Conservation (phyloP, 2,329 filamentous ascomycete species). For the Ampelomyces quisqualis region DNA sequence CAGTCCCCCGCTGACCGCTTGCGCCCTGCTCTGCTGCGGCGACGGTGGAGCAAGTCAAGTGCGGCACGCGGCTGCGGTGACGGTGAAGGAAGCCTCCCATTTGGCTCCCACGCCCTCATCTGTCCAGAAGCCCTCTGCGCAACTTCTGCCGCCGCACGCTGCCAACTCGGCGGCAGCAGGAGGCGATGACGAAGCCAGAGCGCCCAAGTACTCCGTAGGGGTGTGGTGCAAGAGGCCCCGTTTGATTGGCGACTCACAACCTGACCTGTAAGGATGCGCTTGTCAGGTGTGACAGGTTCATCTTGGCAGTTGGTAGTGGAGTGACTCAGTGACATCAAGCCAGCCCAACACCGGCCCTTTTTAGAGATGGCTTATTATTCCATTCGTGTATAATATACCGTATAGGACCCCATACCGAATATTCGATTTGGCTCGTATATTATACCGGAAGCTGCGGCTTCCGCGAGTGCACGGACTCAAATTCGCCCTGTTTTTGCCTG, state of each 20-base stretch:
- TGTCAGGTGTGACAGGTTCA: conserved; percentile 10
- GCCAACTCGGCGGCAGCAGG: conserved; percentile 24
- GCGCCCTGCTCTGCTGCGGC: not conserved
- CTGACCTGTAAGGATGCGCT: conserved; percentile 13
- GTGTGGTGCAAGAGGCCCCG: conserved; percentile 9
- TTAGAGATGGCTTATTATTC: too few species aligned
- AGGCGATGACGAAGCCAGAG: conserved; percentile 22
- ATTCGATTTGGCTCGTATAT: too few species aligned
- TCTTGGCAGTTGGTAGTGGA: conserved; percentile 4
- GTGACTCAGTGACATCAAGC: too few species aligned
- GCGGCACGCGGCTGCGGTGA: not conserved
- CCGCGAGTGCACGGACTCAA: too few species aligned
- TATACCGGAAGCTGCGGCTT: too few species aligned
- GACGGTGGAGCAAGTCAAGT: too few species aligned
- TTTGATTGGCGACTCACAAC: conserved; percentile 17
- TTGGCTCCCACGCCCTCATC: conserved; percentile 5
- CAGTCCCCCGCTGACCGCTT: conserved; percentile 11
- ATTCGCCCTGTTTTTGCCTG: too few species aligned
- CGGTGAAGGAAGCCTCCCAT: not conserved
- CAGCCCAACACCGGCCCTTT: too few species aligned
- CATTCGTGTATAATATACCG: too few species aligned
- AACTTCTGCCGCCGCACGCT: conserved; percentile 19
- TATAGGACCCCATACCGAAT: too few species aligned
- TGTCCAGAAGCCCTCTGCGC: conserved; percentile 4
- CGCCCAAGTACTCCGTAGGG: conserved; percentile 8